A percentile compares a stretch with the other conserved stretches of the same genome.
Conservation (phyloP, 176 grass and related monocot species). For the Puccinellia tenuiflora region DNA sequence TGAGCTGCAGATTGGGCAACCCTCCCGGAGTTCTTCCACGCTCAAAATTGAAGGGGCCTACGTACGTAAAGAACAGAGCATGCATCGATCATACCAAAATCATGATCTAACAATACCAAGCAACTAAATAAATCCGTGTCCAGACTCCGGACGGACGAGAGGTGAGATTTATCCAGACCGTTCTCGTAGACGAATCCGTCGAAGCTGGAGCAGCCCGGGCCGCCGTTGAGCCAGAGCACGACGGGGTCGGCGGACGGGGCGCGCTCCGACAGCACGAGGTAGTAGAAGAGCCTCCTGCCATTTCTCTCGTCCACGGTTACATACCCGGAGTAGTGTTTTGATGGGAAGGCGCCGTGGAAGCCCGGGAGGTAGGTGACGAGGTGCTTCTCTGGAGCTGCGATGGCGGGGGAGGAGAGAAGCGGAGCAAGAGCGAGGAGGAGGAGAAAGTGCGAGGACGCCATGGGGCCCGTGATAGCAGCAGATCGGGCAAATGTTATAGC, state of each 20-base stretch:
- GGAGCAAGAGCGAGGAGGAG: background rate
- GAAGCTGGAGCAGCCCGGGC: conserved; percentile 87
- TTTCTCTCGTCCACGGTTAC: conserved; percentile 40
- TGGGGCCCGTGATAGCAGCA: background rate
- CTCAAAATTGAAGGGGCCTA: conserved; percentile 80
- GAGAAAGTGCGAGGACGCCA: background rate
- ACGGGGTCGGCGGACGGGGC: conserved; percentile 62
- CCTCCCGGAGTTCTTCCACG: conserved; percentile 21
- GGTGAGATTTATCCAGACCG: conserved; percentile 16
- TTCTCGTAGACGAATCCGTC: conserved; percentile 83
- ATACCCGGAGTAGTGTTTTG: conserved; percentile 67
- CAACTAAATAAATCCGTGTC: background rate
- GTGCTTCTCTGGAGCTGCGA: conserved; percentile 38
- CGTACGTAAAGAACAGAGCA: background rate
- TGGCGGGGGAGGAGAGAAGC: background rate
- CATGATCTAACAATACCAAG: background rate
- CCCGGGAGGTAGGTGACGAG: conserved; percentile 42
- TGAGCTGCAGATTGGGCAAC: conserved; percentile 65
- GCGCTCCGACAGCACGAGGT: conserved; percentile 65
- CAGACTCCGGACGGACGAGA: background rate
- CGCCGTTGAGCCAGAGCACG: conserved; percentile 90
- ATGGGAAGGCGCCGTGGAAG: conserved; percentile 48
- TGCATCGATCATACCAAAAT: background rate
- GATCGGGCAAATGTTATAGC: background rate
- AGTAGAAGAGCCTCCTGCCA: conserved; percentile 70